These are phyloP conservation scores for Arthrinium phaeospermum DNA, from an alignment of 2,329 filamentous ascomycete species.

Conservation along the genomic window DNA sequence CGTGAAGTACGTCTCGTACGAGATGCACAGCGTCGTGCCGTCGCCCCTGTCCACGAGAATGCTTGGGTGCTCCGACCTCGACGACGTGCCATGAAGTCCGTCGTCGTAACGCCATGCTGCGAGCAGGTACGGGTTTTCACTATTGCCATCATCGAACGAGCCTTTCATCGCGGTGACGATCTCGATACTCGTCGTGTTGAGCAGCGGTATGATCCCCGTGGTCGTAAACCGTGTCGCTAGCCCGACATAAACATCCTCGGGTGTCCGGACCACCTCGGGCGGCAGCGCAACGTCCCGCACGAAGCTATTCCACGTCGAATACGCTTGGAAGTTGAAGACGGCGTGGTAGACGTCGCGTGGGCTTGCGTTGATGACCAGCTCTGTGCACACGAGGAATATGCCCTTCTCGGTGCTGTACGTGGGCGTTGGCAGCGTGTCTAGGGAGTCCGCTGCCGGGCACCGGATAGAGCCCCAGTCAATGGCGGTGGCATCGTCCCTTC, in stretches of 20 bases:
- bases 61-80: slow-evolving; percentile 33
- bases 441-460: slow-evolving; percentile 4
- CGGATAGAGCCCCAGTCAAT: slow-evolving; percentile 22
- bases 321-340: slow-evolving; percentile 34
- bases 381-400: slow-evolving; percentile 34
- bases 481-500: not conserved
- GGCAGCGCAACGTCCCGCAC: slow-evolving; percentile 32
- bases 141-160: not conserved
- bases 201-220: slow-evolving; percentile 28
- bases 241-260: slow-evolving; percentile 31
- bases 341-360: slow-evolving; percentile 28
- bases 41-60: slow-evolving; percentile 32
- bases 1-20: slow-evolving; percentile 37
- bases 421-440: slow-evolving; percentile 23
- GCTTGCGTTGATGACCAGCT: slow-evolving; percentile 30
- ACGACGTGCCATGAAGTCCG: slow-evolving; percentile 25
- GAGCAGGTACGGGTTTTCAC: slow-evolving; percentile 27
- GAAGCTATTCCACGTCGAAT: slow-evolving; percentile 36
- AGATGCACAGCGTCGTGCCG: slow-evolving; percentile 33
- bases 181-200: slow-evolving; percentile 36
- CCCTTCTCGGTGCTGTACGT: slow-evolving; percentile 31
- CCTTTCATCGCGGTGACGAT: slow-evolving; percentile 30
- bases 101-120: slow-evolving; percentile 35
- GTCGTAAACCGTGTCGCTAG: slow-evolving; percentile 36
- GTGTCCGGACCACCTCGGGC: slow-evolving; percentile 29